These are phyloP conservation scores for Anthoceros angustus DNA, from an alignment of 225 moss, liverwort and hornwort species.

Conservation along the genomic window DNA sequence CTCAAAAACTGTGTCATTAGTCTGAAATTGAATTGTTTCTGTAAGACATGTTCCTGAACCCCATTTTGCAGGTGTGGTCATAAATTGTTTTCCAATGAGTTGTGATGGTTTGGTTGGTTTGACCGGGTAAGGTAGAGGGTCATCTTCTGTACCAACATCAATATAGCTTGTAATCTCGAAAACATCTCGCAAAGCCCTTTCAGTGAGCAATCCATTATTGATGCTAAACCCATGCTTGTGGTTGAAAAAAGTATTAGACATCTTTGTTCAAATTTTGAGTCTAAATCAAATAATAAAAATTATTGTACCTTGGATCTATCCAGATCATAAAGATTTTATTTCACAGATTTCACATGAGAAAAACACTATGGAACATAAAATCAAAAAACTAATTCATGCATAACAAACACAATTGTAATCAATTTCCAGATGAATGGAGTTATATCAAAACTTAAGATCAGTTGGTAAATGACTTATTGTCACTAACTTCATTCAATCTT, in stretches of 20 bases:
- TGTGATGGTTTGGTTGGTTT: slow-evolving; percentile 4
- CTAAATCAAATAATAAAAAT: not conserved
- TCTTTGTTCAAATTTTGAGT: not conserved
- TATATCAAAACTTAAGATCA: no score
- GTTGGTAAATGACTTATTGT: no score
- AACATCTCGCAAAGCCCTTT: slow-evolving; percentile 70
- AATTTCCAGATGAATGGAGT: no score
- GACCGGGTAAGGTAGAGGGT: slow-evolving; percentile 57
- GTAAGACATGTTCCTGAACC: slow-evolving; percentile 13
- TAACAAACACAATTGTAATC: no score
- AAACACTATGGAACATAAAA: no score
- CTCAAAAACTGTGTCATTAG: slow-evolving; percentile 84
- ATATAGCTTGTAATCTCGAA: slow-evolving; percentile 62
- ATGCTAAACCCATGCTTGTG: slow-evolving; percentile 14
- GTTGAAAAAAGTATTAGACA: not conserved
- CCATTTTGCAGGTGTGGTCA: slow-evolving; percentile 60
- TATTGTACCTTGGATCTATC: not conserved
- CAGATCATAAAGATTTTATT: no score
- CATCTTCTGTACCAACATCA: slow-evolving; percentile 54
- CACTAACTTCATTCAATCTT: no score
- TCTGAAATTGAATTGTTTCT: slow-evolving; percentile 25
- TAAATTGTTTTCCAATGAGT: slow-evolving; percentile 72
- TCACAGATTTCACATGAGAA: no score
- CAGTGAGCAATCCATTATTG: slow-evolving; percentile 72
- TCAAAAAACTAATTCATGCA: no score